Percentiles rank a stretch among this genome's conserved stretches.
Conservation (phyloP, 176 grass and related monocot genomes). For the Aegilops speltoides region DNA sequence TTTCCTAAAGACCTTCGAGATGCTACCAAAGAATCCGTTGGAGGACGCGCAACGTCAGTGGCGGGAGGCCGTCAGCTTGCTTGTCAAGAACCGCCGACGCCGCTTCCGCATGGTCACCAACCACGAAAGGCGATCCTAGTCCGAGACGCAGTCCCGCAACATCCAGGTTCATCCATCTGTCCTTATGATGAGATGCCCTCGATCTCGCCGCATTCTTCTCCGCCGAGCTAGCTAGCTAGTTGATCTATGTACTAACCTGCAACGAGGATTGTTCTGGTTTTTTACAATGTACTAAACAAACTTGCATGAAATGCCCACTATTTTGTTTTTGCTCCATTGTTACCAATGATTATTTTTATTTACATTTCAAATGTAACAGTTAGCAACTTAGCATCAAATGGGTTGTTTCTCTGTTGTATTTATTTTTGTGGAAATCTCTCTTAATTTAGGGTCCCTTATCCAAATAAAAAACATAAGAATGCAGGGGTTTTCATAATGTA, state of each 20-base stretch:
- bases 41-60: slow-evolving; percentile 85
- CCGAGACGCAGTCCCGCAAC: slow-evolving; percentile 58
- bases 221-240: too few relatives aligned
- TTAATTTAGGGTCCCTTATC: not conserved
- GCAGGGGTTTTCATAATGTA: not conserved
- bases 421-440: not conserved
- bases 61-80: slow-evolving; percentile 59
- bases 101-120: slow-evolving; percentile 82
- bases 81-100: slow-evolving; percentile 73
- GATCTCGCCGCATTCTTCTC: too few relatives aligned
- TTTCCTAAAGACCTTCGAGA: slow-evolving; percentile 74
- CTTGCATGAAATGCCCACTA: not conserved
- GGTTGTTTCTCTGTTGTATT: not conserved
- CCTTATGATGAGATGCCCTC: not conserved
- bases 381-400: not conserved
- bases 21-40: slow-evolving; percentile 71
- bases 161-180: slow-evolving; percentile 43
- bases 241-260: too few relatives aligned
- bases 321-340: not conserved
- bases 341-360: not conserved
- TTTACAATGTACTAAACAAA: slow-evolving; percentile 5
- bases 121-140: slow-evolving; percentile 54
- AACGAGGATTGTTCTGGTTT: not conserved
- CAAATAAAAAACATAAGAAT: not conserved
- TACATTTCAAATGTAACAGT: not conserved